Evolutionary conservation across 257 asterid species (phyloP).

Genomic region (Buddleja alternifolia): DNA sequence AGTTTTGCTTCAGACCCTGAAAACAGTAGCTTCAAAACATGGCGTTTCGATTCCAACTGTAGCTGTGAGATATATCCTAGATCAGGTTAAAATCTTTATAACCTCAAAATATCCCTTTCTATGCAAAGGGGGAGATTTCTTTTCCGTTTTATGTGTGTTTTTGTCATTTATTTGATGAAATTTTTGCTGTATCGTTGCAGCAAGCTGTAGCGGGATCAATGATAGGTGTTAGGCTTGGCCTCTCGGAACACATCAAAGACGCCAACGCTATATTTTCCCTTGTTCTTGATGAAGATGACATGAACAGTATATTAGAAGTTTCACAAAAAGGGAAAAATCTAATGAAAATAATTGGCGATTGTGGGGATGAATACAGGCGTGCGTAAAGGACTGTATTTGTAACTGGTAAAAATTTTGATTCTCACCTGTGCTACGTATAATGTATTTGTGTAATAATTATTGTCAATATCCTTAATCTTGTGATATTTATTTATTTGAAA

Average conservation of each 20-base stretch:
- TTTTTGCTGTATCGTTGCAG: slow-evolving; percentile 46
- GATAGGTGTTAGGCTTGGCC: slow-evolving; percentile 94
- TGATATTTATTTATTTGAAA: background rate
- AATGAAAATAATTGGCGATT: slow-evolving; percentile 74
- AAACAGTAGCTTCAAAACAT: slow-evolving; percentile 71
- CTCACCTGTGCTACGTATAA: background rate
- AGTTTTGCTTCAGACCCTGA: slow-evolving; percentile 68
- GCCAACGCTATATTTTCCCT: slow-evolving; percentile 69
- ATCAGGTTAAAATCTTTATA: slow-evolving; percentile 57
- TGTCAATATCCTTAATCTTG: background rate
- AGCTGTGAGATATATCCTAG: slow-evolving; percentile 79
- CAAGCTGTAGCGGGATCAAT: slow-evolving; percentile 94
- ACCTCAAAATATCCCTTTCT: background rate
- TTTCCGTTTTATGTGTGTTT: too few relatives aligned
- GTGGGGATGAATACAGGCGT: slow-evolving; percentile 96
- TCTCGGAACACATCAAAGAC: slow-evolving; percentile 77
- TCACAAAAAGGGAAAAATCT: slow-evolving; percentile 81
- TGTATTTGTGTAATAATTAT: too few relatives aligned
- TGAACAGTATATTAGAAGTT: slow-evolving; percentile 60
- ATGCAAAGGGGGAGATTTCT: background rate
- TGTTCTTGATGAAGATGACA: slow-evolving; percentile 77
- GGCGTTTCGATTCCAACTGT: slow-evolving; percentile 86
- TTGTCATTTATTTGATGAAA: background rate
- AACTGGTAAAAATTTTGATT: background rate
- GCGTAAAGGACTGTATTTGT: slow-evolving; percentile 27